Evolutionary conservation across 768 basidiomycete species (phyloP).

Genomic region (Boletus tomentosulus): DNA sequence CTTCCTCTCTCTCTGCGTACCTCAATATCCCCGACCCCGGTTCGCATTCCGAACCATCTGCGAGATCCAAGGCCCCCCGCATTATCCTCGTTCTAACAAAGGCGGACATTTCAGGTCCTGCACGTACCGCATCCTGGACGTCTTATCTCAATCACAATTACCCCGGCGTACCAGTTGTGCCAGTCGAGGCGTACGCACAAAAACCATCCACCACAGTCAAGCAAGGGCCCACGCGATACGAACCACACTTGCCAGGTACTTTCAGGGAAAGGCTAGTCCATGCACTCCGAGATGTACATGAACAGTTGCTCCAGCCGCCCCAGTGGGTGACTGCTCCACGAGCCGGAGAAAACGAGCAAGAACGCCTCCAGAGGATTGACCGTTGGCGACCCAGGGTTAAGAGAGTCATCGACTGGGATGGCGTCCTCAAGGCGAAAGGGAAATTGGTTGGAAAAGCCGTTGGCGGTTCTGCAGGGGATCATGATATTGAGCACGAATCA

Average conservation of each 20-base stretch:
- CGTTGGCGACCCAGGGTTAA: slow-evolving; percentile 68
- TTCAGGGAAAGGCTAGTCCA: slow-evolving; percentile 63
- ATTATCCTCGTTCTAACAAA: slow-evolving; percentile 82
- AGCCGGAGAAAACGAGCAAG: slow-evolving; percentile 37
- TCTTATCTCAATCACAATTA: slow-evolving; percentile 50
- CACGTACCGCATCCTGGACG: slow-evolving; percentile 62
- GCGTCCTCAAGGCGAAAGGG: slow-evolving; percentile 43
- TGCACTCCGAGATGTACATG: slow-evolving; percentile 63
- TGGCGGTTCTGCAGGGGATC: slow-evolving; percentile 35
- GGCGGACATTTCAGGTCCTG: slow-evolving; percentile 76
- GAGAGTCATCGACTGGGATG: slow-evolving; percentile 69
- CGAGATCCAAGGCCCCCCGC: slow-evolving; percentile 21
- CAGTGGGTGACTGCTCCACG: slow-evolving; percentile 42
- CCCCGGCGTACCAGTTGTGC: slow-evolving; percentile 58
- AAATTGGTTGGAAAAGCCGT: slow-evolving; percentile 44
- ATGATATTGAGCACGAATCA: not conserved
- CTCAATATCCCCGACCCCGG: slow-evolving; percentile 32
- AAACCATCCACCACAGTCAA: slow-evolving; percentile 31
- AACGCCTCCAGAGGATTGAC: slow-evolving; percentile 44
- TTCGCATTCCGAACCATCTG: slow-evolving; percentile 30
- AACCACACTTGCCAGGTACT: slow-evolving; percentile 64
- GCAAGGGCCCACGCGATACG: slow-evolving; percentile 47
- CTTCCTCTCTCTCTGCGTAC: slow-evolving; percentile 69
- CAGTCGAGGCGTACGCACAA: slow-evolving; percentile 72
- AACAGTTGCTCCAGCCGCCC: slow-evolving; percentile 65